phyloP scores from a whole-genome alignment of 2,329 filamentous ascomycete genomes.

The Thelonectria rubi region DNA sequence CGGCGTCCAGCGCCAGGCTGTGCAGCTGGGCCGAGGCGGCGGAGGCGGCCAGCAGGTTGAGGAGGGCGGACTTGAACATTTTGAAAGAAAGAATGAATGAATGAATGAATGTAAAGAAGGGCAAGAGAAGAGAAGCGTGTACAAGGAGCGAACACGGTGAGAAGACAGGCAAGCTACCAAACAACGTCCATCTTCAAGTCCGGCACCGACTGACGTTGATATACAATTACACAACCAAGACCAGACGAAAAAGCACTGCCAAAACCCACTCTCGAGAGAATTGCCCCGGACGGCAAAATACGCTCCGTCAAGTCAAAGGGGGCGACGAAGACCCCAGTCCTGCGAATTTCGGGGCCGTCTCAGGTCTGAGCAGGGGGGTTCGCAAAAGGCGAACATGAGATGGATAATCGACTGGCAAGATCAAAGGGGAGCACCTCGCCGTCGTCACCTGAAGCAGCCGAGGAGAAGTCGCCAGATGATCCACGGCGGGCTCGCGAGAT shows the following conservation, averaged over 20 bases:
- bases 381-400: slow-evolving; percentile 3
- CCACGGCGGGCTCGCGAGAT: not conserved
- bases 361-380: slow-evolving; percentile 31
- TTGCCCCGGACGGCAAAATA: slow-evolving; percentile 34
- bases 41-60: slow-evolving; percentile 40
- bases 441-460: slow-evolving; percentile 14
- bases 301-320: slow-evolving; percentile 33
- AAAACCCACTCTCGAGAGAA: not conserved
- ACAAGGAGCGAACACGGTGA: slow-evolving; percentile 15
- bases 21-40: slow-evolving; percentile 53
- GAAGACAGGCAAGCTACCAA: not conserved
- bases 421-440: not conserved
- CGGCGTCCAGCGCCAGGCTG: slow-evolving; percentile 63
- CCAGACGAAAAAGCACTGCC: too few relatives aligned
- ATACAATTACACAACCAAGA: not conserved
- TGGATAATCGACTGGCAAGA: not conserved
- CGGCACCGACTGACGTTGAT: slow-evolving; percentile 5
- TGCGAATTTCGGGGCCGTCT: slow-evolving; percentile 38
- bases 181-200: not conserved
- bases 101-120: slow-evolving; percentile 18
- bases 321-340: slow-evolving; percentile 15
- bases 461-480: not conserved
- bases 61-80: slow-evolving; percentile 37
- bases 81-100: slow-evolving; percentile 9
- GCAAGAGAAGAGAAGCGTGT: slow-evolving; percentile 15